A percentile compares a stretch with the other conserved stretches of the same genome.
These are phyloP conservation scores for Beauveria asiatica DNA, from an alignment of 2,329 filamentous ascomycete genomes.

Conservation along the genomic window DNA sequence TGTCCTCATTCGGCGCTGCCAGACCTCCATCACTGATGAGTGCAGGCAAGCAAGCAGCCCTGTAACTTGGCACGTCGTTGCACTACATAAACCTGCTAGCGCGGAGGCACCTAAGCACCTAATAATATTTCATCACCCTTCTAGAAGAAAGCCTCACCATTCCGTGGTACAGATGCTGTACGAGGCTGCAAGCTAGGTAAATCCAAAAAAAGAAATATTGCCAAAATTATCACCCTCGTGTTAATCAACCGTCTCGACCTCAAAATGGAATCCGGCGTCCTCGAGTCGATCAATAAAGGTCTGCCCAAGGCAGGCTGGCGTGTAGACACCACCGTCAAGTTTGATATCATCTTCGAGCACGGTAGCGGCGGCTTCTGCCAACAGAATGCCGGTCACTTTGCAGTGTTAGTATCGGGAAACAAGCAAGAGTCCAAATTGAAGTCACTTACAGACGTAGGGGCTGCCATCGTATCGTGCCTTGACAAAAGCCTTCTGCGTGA, in stretches of 20 bases:
- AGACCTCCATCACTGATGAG: neutral
- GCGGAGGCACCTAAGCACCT: too few species aligned
- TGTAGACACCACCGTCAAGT: constrained; percentile 60
- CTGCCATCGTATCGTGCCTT: constrained; percentile 50
- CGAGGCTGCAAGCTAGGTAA: neutral
- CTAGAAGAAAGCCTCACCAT: neutral
- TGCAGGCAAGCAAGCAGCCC: neutral
- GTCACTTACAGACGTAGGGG: constrained; percentile 53
- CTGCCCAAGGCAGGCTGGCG: constrained; percentile 62
- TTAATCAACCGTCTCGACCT: constrained; percentile 33
- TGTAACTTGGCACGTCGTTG: neutral
- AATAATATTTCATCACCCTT: neutral
- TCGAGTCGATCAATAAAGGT: constrained; percentile 55
- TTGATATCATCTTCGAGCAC: constrained; percentile 54
- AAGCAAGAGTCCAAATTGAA: neutral
- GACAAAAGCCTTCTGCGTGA: constrained; percentile 43
- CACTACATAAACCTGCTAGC: neutral
- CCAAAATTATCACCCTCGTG: neutral
- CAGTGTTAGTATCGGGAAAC: neutral
- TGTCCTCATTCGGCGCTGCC: constrained; percentile 3
- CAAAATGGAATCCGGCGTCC: constrained; percentile 53
- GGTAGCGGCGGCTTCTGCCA: constrained; percentile 56
- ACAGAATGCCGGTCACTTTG: constrained; percentile 55
- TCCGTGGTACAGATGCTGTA: neutral
- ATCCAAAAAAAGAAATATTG: neutral